These are phyloP conservation scores for Aspergillus ochraceoroseus DNA, from an alignment of 2,329 filamentous ascomycete species.

Conservation along the genomic window DNA sequence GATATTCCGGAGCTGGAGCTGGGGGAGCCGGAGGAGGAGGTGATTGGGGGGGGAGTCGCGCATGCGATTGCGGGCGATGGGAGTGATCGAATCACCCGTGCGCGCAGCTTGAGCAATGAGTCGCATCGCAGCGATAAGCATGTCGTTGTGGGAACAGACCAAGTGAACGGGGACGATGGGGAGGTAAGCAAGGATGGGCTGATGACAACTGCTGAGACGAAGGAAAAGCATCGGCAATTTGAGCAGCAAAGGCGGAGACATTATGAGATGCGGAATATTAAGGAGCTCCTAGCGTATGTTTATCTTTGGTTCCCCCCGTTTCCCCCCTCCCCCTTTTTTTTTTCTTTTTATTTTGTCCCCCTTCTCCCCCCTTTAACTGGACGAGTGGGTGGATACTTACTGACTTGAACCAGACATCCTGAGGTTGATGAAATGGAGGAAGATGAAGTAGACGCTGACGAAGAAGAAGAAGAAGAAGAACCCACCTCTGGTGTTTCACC, in stretches of 20 bases:
- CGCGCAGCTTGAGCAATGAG: constrained; percentile 40
- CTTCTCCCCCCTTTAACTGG: too few relatives aligned
- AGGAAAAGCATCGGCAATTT: constrained; percentile 86
- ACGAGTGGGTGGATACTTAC: too few relatives aligned
- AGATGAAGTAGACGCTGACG: constrained; percentile 56
- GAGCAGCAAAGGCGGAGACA: constrained; percentile 90
- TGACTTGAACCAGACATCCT: constrained; percentile 50
- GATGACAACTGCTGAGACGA: constrained; percentile 65
- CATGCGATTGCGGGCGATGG: constrained; percentile 24
- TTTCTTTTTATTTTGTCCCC: not conserved
- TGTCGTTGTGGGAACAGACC: constrained; percentile 66
- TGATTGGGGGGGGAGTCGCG: constrained; percentile 57
- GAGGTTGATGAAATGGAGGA: constrained; percentile 62
- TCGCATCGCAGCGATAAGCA: constrained; percentile 58
- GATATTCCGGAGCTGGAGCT: constrained; percentile 90
- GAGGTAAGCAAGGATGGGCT: constrained; percentile 41
- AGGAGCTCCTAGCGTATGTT: constrained; percentile 70
- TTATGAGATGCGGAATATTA: constrained; percentile 97
- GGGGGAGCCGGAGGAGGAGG: constrained; percentile 79
- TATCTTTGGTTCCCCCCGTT: too few relatives aligned
- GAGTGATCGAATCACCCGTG: constrained; percentile 44
- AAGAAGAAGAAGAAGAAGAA: constrained; percentile 27
- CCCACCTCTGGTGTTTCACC: constrained; percentile 24
- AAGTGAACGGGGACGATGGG: constrained; percentile 34
- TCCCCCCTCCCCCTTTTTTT: too few relatives aligned